Conservation (phyloP, 1,284 basidiomycete species). For the Ceratobasidium sp. region DNA sequence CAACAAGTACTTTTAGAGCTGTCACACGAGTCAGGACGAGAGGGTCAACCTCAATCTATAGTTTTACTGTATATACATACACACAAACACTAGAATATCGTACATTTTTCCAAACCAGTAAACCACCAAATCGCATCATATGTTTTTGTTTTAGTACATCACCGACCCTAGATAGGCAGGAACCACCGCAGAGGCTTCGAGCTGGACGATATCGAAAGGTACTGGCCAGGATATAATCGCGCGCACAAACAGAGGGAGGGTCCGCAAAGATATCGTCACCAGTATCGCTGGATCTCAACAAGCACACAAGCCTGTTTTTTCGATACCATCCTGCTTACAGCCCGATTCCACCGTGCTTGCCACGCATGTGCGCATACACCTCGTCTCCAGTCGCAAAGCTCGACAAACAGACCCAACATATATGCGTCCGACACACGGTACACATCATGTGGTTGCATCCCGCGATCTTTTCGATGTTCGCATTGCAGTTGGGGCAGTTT, state of each 20-base stretch:
- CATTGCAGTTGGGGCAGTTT: conserved; percentile 75
- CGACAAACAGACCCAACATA: conserved; percentile 79
- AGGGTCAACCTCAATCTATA: neutral
- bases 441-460: conserved; percentile 85
- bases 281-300: conserved; percentile 44
- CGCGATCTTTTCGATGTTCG: conserved; percentile 74
- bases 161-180: conserved; percentile 3
- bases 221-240: conserved; percentile 41
- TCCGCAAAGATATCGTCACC: conserved; percentile 19
- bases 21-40: neutral
- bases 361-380: conserved; percentile 72
- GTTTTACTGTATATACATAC: neutral
- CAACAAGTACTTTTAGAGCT: neutral
- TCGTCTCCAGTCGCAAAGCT: conserved; percentile 71
- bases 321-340: conserved; percentile 49
- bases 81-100: neutral
- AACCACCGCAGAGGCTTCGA: conserved; percentile 10
- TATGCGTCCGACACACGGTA: conserved; percentile 75
- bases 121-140: neutral
- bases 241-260: too few relatives aligned
- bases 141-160: neutral
- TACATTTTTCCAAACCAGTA: neutral
- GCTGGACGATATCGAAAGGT: conserved; percentile 44
- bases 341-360: conserved; percentile 66
- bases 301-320: conserved; percentile 22